Evolutionary conservation across 129 eudicot genomes (phyloP).

Genomic region (Tanacetum coccineum): DNA sequence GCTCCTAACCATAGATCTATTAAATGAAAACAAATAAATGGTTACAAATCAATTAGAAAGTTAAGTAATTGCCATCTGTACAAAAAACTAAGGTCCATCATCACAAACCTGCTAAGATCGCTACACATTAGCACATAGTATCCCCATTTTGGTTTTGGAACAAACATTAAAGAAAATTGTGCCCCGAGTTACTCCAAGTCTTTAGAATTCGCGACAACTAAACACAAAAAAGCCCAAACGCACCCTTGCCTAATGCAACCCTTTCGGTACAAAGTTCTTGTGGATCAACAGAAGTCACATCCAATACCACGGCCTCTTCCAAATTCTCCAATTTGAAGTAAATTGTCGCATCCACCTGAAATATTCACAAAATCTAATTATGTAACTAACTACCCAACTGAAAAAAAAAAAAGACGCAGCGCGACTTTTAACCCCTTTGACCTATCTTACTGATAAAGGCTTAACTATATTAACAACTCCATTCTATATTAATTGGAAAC

Average conservation of each 20-base stretch:
- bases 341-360: constrained; percentile 55
- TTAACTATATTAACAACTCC: too few relatives aligned
- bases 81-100: background rate
- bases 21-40: background rate
- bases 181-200: too few relatives aligned
- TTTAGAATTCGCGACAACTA: too few relatives aligned
- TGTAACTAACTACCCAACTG: too few relatives aligned
- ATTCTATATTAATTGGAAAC: too few relatives aligned
- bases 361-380: too few relatives aligned
- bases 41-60: background rate
- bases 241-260: constrained; percentile 37
- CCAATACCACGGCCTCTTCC: constrained; percentile 41
- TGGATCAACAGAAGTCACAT: constrained; percentile 39
- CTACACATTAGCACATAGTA: constrained; percentile 55
- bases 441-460: too few relatives aligned
- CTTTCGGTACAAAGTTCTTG: constrained; percentile 42
- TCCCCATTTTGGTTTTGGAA: constrained; percentile 25
- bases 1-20: constrained; percentile 44
- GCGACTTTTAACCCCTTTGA: too few relatives aligned
- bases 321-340: constrained; percentile 38
- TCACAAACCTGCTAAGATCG: constrained; percentile 47
- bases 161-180: constrained; percentile 54
- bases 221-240: constrained; percentile 55
- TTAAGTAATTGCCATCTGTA: background rate
- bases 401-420: too few relatives aligned